A percentile compares a stretch with the other conserved stretches of the same genome.
Conservation (phyloP, 495 filamentous ascomycete species). For the Xylaria cubensis region DNA sequence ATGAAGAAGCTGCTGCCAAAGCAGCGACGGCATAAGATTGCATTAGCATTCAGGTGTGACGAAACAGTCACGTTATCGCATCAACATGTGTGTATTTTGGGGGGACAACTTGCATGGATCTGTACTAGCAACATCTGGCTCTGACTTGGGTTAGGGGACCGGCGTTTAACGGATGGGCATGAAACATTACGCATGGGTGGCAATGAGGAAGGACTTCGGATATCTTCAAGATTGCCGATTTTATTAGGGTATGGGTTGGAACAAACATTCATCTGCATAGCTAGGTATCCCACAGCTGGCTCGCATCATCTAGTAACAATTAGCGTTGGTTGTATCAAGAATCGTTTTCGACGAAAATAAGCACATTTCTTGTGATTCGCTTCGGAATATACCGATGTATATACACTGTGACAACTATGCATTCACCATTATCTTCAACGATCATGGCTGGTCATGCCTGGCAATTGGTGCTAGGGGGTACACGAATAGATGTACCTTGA, state of each 20-base stretch:
- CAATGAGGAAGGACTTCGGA: slow-evolving; percentile 25
- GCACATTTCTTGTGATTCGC: neutral
- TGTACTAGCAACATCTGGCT: slow-evolving; percentile 31
- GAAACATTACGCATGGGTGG: slow-evolving; percentile 20
- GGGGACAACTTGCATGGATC: slow-evolving; percentile 23
- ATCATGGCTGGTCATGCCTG: neutral
- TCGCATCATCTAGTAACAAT: slow-evolving; percentile 22
- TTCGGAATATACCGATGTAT: neutral
- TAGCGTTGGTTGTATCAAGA: slow-evolving; percentile 4
- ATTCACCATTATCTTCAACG: neutral
- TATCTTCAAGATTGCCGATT: slow-evolving; percentile 25
- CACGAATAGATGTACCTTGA: neutral
- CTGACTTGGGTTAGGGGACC: slow-evolving; percentile 31
- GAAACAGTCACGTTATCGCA: slow-evolving; percentile 7
- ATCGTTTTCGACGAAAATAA: slow-evolving; percentile 9
- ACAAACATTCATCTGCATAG: slow-evolving; percentile 13
- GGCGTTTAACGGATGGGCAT: slow-evolving; percentile 34
- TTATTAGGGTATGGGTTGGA: neutral
- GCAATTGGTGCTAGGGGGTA: neutral
- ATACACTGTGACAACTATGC: neutral
- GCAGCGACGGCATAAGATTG: slow-evolving; percentile 22
- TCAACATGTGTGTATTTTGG: slow-evolving; percentile 29
- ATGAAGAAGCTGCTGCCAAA: slow-evolving; percentile 37
- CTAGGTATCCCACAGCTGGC: slow-evolving; percentile 6
- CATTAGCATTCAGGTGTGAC: slow-evolving; percentile 17